A percentile compares a stretch with the other conserved stretches of the same genome.
Conservation (phyloP, 2,329 filamentous ascomycete genomes). For the Plectosphaerella plurivora region DNA sequence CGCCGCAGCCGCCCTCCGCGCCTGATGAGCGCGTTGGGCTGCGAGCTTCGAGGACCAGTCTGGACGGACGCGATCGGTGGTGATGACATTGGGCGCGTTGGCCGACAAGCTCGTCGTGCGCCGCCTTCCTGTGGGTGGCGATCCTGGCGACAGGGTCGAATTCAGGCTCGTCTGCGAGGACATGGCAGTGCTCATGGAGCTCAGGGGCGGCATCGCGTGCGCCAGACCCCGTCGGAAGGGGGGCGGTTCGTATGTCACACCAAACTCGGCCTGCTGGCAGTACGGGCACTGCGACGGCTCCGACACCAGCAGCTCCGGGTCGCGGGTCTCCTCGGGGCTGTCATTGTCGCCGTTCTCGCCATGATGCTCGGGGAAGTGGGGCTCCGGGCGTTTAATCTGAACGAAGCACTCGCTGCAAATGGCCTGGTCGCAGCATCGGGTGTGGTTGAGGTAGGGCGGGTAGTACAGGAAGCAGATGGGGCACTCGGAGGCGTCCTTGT, state of each 20-base stretch:
- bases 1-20: conserved; percentile 83
- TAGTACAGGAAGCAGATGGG: conserved; percentile 97
- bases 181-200: conserved; percentile 64
- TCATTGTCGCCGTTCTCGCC: conserved; percentile 32
- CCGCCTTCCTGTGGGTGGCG: conserved; percentile 27
- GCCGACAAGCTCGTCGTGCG: conserved; percentile 67
- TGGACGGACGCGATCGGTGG: conserved; percentile 85
- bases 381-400: conserved; percentile 93
- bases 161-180: conserved; percentile 80
- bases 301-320: conserved; percentile 69
- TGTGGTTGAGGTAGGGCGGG: conserved; percentile 89
- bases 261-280: conserved; percentile 91
- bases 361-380: conserved; percentile 78
- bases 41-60: conserved; percentile 92
- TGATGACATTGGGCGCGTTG: conserved; percentile 79
- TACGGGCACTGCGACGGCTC: conserved; percentile 92
- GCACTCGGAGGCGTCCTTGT: conserved; percentile 86
- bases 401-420: conserved; percentile 99
- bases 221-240: conserved; percentile 80
- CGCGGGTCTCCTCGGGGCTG: conserved; percentile 37
- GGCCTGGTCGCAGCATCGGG: conserved; percentile 88
- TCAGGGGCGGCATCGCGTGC: conserved; percentile 51
- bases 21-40: conserved; percentile 77
- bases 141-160: conserved; percentile 46
- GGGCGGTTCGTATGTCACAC: conserved; percentile 89